Evolutionary conservation across 106 monocot species (phyloP).

Genomic region (Dioscorea alata): DNA sequence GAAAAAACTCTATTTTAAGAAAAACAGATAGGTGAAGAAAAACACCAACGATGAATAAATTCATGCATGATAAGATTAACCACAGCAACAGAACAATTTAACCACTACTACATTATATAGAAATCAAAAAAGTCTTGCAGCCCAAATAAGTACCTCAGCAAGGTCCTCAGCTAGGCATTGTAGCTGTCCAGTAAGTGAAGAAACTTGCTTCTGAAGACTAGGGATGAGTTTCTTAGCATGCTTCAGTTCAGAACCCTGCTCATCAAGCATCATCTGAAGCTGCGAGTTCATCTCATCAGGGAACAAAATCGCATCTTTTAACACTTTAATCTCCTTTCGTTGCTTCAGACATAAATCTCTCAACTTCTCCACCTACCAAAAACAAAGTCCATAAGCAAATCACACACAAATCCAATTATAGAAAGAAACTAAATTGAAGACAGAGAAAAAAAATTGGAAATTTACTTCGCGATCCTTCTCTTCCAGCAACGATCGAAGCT

Average conservation of each 20-base stretch:
- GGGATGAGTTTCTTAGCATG: conserved; percentile 78
- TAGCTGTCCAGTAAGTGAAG: conserved; percentile 74
- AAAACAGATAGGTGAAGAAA: too few species aligned
- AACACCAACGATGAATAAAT: too few species aligned
- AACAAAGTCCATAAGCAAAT: neutral
- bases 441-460: neutral
- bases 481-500: conserved; percentile 50
- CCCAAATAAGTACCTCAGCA: conserved; percentile 53
- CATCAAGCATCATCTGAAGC: conserved; percentile 46
- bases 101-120: too few species aligned
- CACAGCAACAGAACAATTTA: too few species aligned
- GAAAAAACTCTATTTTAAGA: too few species aligned
- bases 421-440: neutral
- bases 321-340: conserved; percentile 78
- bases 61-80: too few species aligned
- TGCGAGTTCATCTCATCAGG: conserved; percentile 70
- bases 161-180: conserved; percentile 72
- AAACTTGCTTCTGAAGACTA: conserved; percentile 66
- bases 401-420: neutral
- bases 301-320: conserved; percentile 89
- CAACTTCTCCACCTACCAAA: conserved; percentile 62
- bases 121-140: neutral
- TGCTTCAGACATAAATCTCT: conserved; percentile 87
- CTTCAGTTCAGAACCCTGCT: conserved; percentile 64
- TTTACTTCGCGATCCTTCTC: conserved; percentile 55